phyloP scores from a whole-genome alignment of 345 rosid species.

The Salix caprea region DNA sequence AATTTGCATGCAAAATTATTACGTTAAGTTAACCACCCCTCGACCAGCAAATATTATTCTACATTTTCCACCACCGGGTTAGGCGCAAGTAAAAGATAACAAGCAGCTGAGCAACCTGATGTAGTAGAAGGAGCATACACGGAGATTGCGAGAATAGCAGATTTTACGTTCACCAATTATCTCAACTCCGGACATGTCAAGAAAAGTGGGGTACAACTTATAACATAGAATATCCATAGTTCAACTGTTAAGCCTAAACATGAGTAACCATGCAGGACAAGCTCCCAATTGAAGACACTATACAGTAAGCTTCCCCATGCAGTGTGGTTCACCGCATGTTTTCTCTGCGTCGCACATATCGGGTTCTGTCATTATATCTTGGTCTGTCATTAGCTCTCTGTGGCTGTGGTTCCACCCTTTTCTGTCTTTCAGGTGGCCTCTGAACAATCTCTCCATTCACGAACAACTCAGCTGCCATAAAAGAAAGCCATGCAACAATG shows the following conservation, averaged over 20 bases:
- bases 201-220: background rate
- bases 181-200: background rate
- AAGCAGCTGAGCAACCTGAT: background rate
- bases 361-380: conserved; percentile 93
- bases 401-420: conserved; percentile 87
- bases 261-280: background rate
- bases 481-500: background rate
- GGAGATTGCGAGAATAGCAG: background rate
- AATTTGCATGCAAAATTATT: background rate
- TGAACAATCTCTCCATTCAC: conserved; percentile 95
- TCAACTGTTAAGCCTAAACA: background rate
- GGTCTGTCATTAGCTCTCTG: conserved; percentile 94
- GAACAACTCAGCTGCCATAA: conserved; percentile 75
- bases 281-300: conserved; percentile 9
- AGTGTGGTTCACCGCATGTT: conserved; percentile 41
- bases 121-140: background rate
- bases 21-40: background rate
- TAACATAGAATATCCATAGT: background rate
- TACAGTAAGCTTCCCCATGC: conserved; percentile 13
- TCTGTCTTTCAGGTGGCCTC: conserved; percentile 90
- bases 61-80: background rate
- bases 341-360: conserved; percentile 83
- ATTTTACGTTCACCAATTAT: background rate
- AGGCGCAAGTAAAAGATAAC: background rate
- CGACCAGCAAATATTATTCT: background rate